Base-by-base conservation (phyloP, 2,329 filamentous ascomycete genomes). In the Karstenula rhodostoma region DNA sequence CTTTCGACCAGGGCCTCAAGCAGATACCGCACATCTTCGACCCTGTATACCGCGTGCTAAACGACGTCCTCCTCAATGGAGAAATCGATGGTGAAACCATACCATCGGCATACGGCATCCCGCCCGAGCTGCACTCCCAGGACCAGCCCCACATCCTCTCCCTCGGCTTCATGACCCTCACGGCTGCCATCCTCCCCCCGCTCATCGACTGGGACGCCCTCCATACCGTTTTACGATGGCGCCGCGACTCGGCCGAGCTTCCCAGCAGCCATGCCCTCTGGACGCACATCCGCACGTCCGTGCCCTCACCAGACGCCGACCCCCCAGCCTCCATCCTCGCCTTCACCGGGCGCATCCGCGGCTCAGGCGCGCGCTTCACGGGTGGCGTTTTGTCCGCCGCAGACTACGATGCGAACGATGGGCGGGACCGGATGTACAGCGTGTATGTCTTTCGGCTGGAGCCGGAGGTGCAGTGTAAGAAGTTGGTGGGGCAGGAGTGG, bases 1-100 rank as follows among this genome's bases (percentile, higher is more conserved):
- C 51, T 43, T 54, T 54, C 19, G 51, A 54, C 17, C 40, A 44
- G 2, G 51, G 37, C 12, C 23, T 54, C n/a, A 23, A 32, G n/a
- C 6, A 40, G 10, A 17, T 54, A 7, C 5, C 35, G 17, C 51
- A 54, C 22, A 25, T 54, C 2, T 54, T 54, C 17, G 51, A 54
- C 17, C 51, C 40, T 22, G 23, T 54, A 19, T 32, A 44, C n/a
- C 51, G 51, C 7, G 51, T 54, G 3, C 12, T 54, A 9, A 32
- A 44, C 19, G 25, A 54, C 12, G 25, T 32, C 23, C n/a, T 54
- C 1, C 51, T 54, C 13, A 23, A 44, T 32, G 25, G 35, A 17
- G 17, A 44, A n/a, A 4, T 40, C 15, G 7, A 15, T 22, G n/a
- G 9, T 44, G 43, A 40, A 33, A 27, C n/a, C 15, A 32, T 54